phyloP scores from a whole-genome alignment of 768 basidiomycete genomes.

The Russula dissimulans region DNA sequence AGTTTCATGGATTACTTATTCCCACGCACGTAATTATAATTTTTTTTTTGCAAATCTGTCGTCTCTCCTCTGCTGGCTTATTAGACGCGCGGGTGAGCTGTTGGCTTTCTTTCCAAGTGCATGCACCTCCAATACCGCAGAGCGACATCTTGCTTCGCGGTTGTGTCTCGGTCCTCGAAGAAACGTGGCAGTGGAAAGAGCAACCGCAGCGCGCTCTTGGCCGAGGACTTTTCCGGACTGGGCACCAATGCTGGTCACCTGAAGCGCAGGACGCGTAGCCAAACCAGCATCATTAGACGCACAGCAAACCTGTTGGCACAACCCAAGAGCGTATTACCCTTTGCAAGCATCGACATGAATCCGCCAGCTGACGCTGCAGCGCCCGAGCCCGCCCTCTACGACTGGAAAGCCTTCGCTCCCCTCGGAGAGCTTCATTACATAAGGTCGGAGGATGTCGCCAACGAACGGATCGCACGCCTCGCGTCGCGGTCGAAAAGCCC shows the following conservation, averaged over 20 bases:
- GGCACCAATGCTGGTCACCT: neutral
- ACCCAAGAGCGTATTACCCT: neutral
- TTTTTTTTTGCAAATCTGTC: neutral
- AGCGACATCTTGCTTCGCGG: neutral
- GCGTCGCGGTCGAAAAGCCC: neutral
- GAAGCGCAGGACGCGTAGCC: neutral
- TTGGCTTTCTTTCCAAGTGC: neutral
- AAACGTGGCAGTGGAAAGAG: neutral
- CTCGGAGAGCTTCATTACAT: slow-evolving; percentile 14
- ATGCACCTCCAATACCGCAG: neutral
- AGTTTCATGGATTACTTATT: neutral
- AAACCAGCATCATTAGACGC: too few species aligned
- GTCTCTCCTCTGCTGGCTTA: too few species aligned
- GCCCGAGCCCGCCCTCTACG: neutral
- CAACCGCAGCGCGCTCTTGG: neutral
- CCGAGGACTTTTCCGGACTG: neutral
- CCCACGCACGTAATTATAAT: neutral
- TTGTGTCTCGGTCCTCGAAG: neutral
- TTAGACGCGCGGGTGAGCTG: too few species aligned
- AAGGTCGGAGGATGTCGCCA: slow-evolving; percentile 8
- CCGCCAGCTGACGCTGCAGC: neutral
- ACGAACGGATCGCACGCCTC: slow-evolving; percentile 8
- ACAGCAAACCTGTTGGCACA: neutral
- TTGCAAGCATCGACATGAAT: neutral
- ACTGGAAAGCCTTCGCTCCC: slow-evolving; percentile 3